Evolutionary conservation across 129 eudicot species (phyloP), one percentile per base, ranked within the genome.

Genomic region (Arctium lappa): DNA sequence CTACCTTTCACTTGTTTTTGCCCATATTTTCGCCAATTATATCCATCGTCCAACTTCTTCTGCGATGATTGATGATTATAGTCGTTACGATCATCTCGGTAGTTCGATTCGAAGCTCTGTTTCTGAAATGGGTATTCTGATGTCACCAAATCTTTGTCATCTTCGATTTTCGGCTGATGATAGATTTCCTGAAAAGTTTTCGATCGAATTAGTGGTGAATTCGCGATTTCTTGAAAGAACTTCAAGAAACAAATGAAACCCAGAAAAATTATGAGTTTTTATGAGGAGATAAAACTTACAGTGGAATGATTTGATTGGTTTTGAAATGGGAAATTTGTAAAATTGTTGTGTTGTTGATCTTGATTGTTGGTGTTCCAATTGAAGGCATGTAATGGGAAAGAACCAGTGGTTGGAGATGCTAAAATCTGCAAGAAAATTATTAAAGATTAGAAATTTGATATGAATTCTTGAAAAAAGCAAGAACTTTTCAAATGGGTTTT

Each of bases 371-470:
- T 75, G 40, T 80, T 89, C 97, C 92, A 88, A 78, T 87, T 79
- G 60, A 84, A 89, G 81, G 87, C 80, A 33, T 90, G 91, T 4
- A 72, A 85, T 29, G 90, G 88, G 81, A 94, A 91, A 40, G 91
- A 79, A 68, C 98, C 98, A 48, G 98, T 94, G 22, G 98, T 94
- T 18, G 98, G 98, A 72, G 98, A 94, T 60, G 94, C 84, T 85
- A 94, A 83, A 77, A 87, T 63, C 98, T 94, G 87, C 92, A 89
- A 70, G 86, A 56, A 80, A 78, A 1, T 81, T 34, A 39, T 73
- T 8, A 42, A 71, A 44, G 37, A 13, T 60, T 62, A 84, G 60
- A n/a, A 53, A 53, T 2, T 42, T 6, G 65, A n/a, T 34, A 7
- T 82, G 30, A 2, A 36, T 32, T 42, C 34, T 42, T 68, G 48